phyloP scores from a whole-genome alignment of 2,329 filamentous ascomycete species.

The Beauveria rudraprayagi region DNA sequence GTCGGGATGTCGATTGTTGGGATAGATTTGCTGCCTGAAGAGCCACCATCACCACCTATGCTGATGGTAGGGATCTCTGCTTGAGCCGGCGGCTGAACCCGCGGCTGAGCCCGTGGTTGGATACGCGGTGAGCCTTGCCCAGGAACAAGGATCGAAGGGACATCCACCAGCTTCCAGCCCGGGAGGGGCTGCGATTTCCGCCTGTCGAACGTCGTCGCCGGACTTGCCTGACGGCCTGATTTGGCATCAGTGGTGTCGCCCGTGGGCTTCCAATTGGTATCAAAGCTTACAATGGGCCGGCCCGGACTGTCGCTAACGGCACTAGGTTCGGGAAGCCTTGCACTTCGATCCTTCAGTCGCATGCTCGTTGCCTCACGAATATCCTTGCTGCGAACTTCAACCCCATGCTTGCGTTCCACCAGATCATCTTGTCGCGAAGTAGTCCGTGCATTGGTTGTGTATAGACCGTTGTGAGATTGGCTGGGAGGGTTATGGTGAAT shows the following conservation, averaged over 20 bases:
- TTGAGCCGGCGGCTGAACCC: conserved; percentile 19
- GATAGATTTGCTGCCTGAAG: conserved; percentile 16
- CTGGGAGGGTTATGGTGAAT: conserved; percentile 78
- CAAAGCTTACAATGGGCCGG: conserved; percentile 95
- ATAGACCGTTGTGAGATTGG: conserved; percentile 73
- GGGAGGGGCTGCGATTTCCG: conserved; percentile 22
- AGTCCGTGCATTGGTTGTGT: conserved; percentile 56
- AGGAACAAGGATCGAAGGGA: conserved; percentile 49
- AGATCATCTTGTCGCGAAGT: conserved; percentile 29
- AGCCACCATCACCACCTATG: conserved; percentile 23
- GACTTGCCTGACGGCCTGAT: conserved; percentile 29
- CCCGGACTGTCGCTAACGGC: conserved; percentile 85
- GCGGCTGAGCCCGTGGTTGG: conserved; percentile 12
- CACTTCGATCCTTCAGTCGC: conserved; percentile 75
- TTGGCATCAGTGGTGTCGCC: conserved; percentile 63
- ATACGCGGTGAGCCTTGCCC: conserved; percentile 33
- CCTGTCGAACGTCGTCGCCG: conserved; percentile 20
- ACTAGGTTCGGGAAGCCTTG: conserved; percentile 78
- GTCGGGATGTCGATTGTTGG: conserved; percentile 40
- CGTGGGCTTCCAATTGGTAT: conserved; percentile 70
- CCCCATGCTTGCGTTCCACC: conserved; percentile 61
- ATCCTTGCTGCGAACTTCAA: conserved; percentile 79
- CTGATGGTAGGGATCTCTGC: conserved; percentile 28
- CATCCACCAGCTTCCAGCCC: conserved; percentile 29
- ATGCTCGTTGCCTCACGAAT: conserved; percentile 88